Conservation (phyloP, 441 rosid genomes). For the Gossypium lobatum region DNA sequence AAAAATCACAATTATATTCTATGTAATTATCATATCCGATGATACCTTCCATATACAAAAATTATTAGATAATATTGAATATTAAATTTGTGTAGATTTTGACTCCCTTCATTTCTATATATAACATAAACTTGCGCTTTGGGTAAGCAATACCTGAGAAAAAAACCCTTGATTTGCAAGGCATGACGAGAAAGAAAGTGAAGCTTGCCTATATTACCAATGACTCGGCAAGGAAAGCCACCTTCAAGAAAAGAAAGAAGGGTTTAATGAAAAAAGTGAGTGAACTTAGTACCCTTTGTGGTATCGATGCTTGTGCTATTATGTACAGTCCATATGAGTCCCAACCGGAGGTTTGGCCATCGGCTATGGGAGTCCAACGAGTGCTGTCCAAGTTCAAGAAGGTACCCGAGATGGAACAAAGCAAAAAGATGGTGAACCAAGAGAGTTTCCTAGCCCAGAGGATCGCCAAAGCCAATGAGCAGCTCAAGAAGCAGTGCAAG, state of each 20-base stretch:
- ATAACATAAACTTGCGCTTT: not conserved
- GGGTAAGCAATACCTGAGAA: not conserved
- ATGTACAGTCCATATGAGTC: not conserved
- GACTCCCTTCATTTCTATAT: slow-evolving; percentile 1
- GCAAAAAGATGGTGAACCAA: not conserved
- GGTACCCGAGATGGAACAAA: not conserved
- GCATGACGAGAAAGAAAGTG: slow-evolving; percentile 16
- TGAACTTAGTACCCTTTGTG: too few relatives aligned
- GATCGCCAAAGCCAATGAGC: slow-evolving; percentile 1
- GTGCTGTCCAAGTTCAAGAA: not conserved
- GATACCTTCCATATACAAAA: not conserved
- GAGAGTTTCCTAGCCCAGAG: not conserved
- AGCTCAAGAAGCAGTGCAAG: slow-evolving; percentile 9
- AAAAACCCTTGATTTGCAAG: not conserved
- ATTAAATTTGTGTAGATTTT: not conserved
- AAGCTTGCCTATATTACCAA: not conserved
- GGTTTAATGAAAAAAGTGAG: too few relatives aligned
- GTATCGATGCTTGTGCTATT: not conserved
- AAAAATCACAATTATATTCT: too few relatives aligned
- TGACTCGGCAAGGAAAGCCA: too few relatives aligned
- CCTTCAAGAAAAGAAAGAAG: too few relatives aligned
- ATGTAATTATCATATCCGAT: too few relatives aligned
- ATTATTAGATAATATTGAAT: not conserved
- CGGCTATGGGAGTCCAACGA: not conserved
- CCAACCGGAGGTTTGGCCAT: slow-evolving; percentile 3